Base-by-base conservation (phyloP, 179 eudicot species). In the Silene noctiflora region DNA sequence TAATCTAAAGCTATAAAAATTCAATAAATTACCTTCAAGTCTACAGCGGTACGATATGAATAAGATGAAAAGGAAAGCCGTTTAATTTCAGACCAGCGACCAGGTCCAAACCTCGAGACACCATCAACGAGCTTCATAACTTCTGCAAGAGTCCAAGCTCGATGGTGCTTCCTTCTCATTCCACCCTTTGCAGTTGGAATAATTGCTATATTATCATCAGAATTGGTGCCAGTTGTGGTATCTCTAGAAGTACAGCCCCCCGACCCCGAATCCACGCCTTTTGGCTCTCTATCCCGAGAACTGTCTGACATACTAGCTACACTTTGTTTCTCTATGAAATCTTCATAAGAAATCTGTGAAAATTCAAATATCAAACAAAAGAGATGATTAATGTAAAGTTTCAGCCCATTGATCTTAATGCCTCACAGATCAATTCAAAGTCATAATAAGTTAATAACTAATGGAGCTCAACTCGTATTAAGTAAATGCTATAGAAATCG, bases 31-130 rank as follows among this genome's bases (percentile, higher is more conserved):
- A 96, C 99, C 97, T 96, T 96, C 69, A 96, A 84, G 76, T 96
- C 99, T 80, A 96, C 99, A 21, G 99, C 87, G n/a, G 99, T 96
- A 51, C 99, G 97, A 83, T 93, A 84, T 14, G 98, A 78, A 83
- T 84, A 80, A 48, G 98, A 88, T 71, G 97, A 89, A 75, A 96
- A 96, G 55, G 97, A 85, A 81, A 93, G 84, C 29, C 91, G 83
- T 84, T 96, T 96, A 6, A 96, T 96, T 92, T 96, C 99, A 11
- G 99, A 96, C 99, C 99, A 96, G 70, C 96, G 89, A 79, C 99
- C 99, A 86, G 86, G 91, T 78, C 99, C 99, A 77, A 86, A 93
- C 72, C 75, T 90, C 59, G 98, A 84, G 29, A 96, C 98, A 76
- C 99, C 99, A 59, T 93, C 98, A 76, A 96, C 99, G 71, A 96